A percentile compares a stretch with the other conserved stretches of the same genome.
Conservation (phyloP, 768 basidiomycete genomes). For the Bullera alba region DNA sequence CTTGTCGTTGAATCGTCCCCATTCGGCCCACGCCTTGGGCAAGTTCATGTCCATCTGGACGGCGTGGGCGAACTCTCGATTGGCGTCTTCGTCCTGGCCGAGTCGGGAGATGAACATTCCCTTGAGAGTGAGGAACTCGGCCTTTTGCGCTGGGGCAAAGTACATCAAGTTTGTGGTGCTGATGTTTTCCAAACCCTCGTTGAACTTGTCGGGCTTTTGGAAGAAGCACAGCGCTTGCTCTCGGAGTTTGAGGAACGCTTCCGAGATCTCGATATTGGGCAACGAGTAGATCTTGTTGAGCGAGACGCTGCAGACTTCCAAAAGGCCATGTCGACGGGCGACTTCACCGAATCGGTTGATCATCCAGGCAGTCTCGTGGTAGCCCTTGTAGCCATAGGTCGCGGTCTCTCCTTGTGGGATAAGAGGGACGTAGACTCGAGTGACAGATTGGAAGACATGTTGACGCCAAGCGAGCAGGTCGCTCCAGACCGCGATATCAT, state of each 20-base stretch:
- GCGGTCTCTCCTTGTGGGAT: slow-evolving; percentile 54
- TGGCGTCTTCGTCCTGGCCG: slow-evolving; percentile 79
- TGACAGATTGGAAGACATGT: slow-evolving; percentile 95
- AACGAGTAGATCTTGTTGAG: slow-evolving; percentile 97
- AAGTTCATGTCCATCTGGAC: slow-evolving; percentile 92
- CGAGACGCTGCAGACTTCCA: slow-evolving; percentile 90
- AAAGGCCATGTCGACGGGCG: slow-evolving; percentile 88
- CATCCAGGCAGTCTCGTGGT: slow-evolving; percentile 99
- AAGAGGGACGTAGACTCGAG: slow-evolving; percentile 88
- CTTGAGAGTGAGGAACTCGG: slow-evolving; percentile 96
- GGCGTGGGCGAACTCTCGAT: slow-evolving; percentile 83
- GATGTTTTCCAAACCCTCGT: slow-evolving; percentile 94
- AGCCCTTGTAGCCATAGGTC: slow-evolving; percentile 81
- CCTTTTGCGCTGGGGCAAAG: slow-evolving; percentile 88
- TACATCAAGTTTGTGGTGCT: slow-evolving; percentile 99
- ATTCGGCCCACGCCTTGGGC: slow-evolving; percentile 97
- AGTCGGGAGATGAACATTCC: slow-evolving; percentile 95
- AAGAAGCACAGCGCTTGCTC: slow-evolving; percentile 98
- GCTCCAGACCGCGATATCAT: slow-evolving; percentile 98
- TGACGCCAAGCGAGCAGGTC: slow-evolving; percentile 99
- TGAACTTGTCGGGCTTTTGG: slow-evolving; percentile 85
- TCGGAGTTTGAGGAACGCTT: slow-evolving; percentile 95
- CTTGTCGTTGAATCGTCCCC: slow-evolving; percentile 88
- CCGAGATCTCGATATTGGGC: slow-evolving; percentile 99
- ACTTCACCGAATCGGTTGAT: slow-evolving; percentile 99